phyloP scores from a whole-genome alignment of 2,329 filamentous ascomycete species.

The Fusarium camptoceras region DNA sequence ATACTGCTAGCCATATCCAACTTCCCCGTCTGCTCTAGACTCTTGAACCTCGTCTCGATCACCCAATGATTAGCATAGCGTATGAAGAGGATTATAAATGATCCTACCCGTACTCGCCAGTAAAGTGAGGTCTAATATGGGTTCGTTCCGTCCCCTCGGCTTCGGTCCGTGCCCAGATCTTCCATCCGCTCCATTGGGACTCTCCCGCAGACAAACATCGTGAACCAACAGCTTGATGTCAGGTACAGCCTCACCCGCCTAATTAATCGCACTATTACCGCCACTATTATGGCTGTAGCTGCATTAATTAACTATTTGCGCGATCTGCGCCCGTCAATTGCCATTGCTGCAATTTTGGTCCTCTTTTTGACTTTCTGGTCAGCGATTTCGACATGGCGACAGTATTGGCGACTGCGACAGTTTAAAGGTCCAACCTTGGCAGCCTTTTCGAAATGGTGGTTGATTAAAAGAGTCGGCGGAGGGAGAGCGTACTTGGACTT shows the following conservation, averaged over 20 bases:
- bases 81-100: not conserved
- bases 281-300: conserved; percentile 15
- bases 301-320: not conserved
- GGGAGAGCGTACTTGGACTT: conserved; percentile 53
- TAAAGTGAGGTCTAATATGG: not conserved
- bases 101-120: not conserved
- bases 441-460: conserved; percentile 56
- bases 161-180: conserved; percentile 5
- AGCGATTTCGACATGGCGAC: conserved; percentile 33
- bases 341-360: conserved; percentile 9
- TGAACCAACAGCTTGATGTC: not conserved
- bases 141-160: not conserved
- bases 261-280: not conserved
- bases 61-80: not conserved
- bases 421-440: conserved; percentile 55
- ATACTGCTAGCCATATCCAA: not conserved
- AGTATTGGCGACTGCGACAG: conserved; percentile 55
- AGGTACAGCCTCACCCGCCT: not conserved
- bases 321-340: conserved; percentile 16
- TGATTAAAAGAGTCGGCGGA: conserved; percentile 48
- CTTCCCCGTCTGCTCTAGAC: not conserved
- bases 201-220: not conserved
- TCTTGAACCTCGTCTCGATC: not conserved
- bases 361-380: conserved; percentile 26
- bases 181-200: conserved; percentile 1